phyloP scores from a whole-genome alignment of 345 rosid species.

The Murraya koenigii region DNA sequence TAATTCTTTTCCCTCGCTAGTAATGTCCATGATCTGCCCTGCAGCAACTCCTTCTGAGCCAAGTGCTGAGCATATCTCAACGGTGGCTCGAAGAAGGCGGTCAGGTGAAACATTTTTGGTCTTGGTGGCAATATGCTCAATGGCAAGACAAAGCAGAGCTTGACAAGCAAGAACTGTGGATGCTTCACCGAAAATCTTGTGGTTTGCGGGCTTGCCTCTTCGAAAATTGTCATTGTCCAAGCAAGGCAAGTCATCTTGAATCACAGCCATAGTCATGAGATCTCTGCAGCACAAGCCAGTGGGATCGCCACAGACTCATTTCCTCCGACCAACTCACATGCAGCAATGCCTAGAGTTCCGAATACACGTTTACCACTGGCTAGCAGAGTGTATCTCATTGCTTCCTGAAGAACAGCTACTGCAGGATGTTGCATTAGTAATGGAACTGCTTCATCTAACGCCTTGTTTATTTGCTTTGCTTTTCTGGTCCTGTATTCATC shows the following conservation, averaged over 20 bases:
- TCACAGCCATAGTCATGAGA: constrained; percentile 41
- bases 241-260: not conserved
- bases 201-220: not conserved
- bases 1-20: constrained; percentile 35
- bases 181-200: not conserved
- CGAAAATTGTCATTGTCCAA: not conserved
- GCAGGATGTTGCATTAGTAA: constrained; percentile 27
- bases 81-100: constrained; percentile 36
- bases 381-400: constrained; percentile 64
- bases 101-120: not conserved
- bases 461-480: constrained; percentile 44
- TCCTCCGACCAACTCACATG: not conserved
- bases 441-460: constrained; percentile 50
- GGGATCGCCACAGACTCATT: not conserved
- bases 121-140: not conserved
- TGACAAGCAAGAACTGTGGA: constrained; percentile 28
- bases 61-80: constrained; percentile 40
- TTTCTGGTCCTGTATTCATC: constrained; percentile 26
- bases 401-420: constrained; percentile 40
- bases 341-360: constrained; percentile 45
- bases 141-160: constrained; percentile 41
- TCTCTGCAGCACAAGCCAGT: constrained; percentile 14
- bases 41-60: constrained; percentile 51
- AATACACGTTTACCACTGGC: constrained; percentile 61
- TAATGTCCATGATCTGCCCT: constrained; percentile 48